Conservation (phyloP, 2,329 filamentous ascomycete genomes). For the Aureobasidium sp. region DNA sequence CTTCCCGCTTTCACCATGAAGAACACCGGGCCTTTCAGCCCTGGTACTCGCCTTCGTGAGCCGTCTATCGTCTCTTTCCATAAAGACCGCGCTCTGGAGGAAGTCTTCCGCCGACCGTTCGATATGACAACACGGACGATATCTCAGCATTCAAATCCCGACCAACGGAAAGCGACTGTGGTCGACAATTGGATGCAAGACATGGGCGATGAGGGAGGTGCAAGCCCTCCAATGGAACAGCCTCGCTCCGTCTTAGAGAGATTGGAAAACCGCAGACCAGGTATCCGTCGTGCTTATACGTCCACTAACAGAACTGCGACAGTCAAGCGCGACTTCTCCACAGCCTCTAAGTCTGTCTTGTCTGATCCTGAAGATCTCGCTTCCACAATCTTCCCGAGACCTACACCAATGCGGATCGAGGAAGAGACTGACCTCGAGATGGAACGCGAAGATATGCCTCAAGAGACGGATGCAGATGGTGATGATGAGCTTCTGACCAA, state of each 20-base stretch:
- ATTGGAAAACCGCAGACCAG: slow-evolving; percentile 48
- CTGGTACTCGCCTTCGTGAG: slow-evolving; percentile 62
- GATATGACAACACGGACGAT: slow-evolving; percentile 56
- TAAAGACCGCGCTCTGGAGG: slow-evolving; percentile 83
- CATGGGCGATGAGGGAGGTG: slow-evolving; percentile 49
- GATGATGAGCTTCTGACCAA: slow-evolving; percentile 86
- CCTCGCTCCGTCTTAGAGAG: slow-evolving; percentile 52
- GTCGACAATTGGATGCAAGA: slow-evolving; percentile 87
- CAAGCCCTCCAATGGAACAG: slow-evolving; percentile 54
- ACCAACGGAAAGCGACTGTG: slow-evolving; percentile 67
- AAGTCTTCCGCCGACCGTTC: slow-evolving; percentile 73
- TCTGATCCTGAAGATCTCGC: slow-evolving; percentile 51
- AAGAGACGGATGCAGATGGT: slow-evolving; percentile 74
- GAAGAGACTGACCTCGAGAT: slow-evolving; percentile 36
- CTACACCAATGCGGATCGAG: slow-evolving; percentile 38
- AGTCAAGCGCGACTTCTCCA: slow-evolving; percentile 41
- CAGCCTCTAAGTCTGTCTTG: slow-evolving; percentile 46
- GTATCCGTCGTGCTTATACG: slow-evolving; percentile 46
- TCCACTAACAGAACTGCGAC: slow-evolving; percentile 25
- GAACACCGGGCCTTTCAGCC: slow-evolving; percentile 59
- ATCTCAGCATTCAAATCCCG: slow-evolving; percentile 34
- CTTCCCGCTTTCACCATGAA: slow-evolving; percentile 28
- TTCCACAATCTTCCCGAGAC: slow-evolving; percentile 29
- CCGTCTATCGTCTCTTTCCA: slow-evolving; percentile 83
- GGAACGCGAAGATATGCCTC: slow-evolving; percentile 40